Evolutionary conservation across 2,329 filamentous ascomycete species (phyloP).

Genomic region (Cladosporium colombiae): DNA sequence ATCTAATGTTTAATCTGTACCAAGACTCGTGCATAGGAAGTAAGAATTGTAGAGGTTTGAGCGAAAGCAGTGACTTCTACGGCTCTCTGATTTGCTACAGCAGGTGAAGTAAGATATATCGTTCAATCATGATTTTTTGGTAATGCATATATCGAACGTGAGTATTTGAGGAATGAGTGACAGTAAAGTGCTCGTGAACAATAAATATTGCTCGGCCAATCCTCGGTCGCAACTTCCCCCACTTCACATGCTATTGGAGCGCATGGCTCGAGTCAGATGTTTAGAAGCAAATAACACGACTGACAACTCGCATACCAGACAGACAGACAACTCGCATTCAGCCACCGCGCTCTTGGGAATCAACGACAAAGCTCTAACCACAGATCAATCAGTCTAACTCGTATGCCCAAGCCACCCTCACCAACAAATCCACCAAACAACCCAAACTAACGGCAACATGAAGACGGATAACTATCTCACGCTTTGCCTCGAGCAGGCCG

Average conservation of each 20-base stretch:
- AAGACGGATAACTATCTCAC: constrained; percentile 53
- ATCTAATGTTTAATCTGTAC: not conserved
- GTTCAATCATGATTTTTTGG: not conserved
- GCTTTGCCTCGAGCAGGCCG: constrained; percentile 55
- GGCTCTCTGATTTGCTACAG: not conserved
- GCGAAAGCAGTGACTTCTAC: not conserved
- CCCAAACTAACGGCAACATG: constrained; percentile 34
- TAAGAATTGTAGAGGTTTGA: not conserved
- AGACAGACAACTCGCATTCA: not conserved
- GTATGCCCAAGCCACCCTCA: not conserved
- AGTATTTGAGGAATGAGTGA: not conserved
- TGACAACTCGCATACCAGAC: not conserved
- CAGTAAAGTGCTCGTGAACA: not conserved
- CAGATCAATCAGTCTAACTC: not conserved
- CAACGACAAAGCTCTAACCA: not conserved
- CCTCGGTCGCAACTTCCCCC: not conserved
- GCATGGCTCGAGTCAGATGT: not conserved
- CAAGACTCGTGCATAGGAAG: not conserved
- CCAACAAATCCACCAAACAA: constrained; percentile 1
- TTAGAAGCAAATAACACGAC: not conserved
- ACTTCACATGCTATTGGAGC: constrained; percentile 12
- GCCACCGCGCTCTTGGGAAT: not conserved
- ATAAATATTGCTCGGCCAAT: not conserved
- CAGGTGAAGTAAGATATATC: not conserved
- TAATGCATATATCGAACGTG: not conserved